Conservation (phyloP, 768 basidiomycete genomes). For the Mycena leptocephala region DNA sequence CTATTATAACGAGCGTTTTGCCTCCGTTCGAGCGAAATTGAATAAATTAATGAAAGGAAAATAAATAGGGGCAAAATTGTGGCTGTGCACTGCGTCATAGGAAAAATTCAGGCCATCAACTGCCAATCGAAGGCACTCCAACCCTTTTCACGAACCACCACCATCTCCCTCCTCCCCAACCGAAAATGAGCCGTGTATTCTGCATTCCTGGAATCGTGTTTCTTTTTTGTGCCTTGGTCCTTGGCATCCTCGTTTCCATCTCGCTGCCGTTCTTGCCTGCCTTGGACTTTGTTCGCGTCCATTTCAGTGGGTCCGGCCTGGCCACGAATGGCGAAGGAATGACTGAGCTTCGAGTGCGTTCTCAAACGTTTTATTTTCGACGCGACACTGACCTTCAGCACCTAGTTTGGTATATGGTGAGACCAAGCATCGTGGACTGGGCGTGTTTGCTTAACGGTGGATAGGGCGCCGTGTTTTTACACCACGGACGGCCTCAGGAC, state of each 20-base stretch:
- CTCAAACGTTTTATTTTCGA: not conserved
- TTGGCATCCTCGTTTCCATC: conserved; percentile 78
- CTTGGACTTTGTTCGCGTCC: conserved; percentile 77
- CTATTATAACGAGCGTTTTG: not conserved
- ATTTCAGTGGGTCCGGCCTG: conserved; percentile 58
- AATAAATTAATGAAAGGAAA: not conserved
- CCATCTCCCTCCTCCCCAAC: not conserved
- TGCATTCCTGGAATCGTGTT: conserved; percentile 75
- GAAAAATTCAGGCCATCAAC: not conserved
- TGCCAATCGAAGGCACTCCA: no score
- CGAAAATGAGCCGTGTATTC: conserved; percentile 63
- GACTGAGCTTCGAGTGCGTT: conserved; percentile 70
- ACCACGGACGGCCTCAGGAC: conserved; percentile 57
- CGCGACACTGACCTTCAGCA: conserved; percentile 12
- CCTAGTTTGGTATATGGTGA: conserved; percentile 85
- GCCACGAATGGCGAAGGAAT: conserved; percentile 48
- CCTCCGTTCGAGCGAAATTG: no score
- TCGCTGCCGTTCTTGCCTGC: conserved; percentile 80
- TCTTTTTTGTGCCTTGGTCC: conserved; percentile 74
- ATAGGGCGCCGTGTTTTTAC: conserved; percentile 78
- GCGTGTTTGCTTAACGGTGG: conserved; percentile 8
- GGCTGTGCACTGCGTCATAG: not conserved
- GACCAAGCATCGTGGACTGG: conserved; percentile 24
- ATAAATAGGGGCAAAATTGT: not conserved
- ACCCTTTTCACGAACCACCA: not conserved